These are phyloP conservation scores for Cytospora leucostoma DNA, from an alignment of 2,329 filamentous ascomycete species.

Conservation along the genomic window DNA sequence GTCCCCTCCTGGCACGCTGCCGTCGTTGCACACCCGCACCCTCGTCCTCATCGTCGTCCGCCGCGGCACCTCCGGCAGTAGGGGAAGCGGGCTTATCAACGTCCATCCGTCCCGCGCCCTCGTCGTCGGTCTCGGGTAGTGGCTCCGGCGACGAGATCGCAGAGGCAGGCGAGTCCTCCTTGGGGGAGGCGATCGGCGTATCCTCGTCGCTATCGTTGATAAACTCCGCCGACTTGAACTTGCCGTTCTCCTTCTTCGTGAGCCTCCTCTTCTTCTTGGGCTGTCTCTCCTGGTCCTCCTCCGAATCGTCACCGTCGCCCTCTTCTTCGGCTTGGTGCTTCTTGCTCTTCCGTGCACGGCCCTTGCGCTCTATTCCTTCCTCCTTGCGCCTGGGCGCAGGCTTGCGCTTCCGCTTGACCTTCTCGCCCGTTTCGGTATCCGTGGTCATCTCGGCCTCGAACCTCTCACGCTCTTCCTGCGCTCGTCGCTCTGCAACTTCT, in stretches of 20 bases:
- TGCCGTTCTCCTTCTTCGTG: slow-evolving; percentile 55
- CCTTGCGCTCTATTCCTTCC: slow-evolving; percentile 42
- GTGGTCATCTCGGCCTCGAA: slow-evolving; percentile 79
- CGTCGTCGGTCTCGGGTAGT: slow-evolving; percentile 35
- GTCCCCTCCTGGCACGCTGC: slow-evolving; percentile 49
- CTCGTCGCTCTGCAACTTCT: slow-evolving; percentile 68
- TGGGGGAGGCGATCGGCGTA: slow-evolving; percentile 34
- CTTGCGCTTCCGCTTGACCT: slow-evolving; percentile 76
- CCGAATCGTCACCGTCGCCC: slow-evolving; percentile 49
- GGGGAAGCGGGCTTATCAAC: slow-evolving; percentile 45
- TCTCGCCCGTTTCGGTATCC: slow-evolving; percentile 80
- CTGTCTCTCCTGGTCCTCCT: slow-evolving; percentile 52
- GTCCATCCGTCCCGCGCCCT: slow-evolving; percentile 52
- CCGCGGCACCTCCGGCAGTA: slow-evolving; percentile 16
- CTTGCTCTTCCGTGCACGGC: slow-evolving; percentile 54
- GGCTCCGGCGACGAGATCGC: slow-evolving; percentile 25
- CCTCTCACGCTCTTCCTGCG: slow-evolving; percentile 67
- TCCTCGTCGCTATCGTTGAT: slow-evolving; percentile 74
- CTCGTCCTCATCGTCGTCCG: slow-evolving; percentile 52
- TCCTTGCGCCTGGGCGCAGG: slow-evolving; percentile 38
- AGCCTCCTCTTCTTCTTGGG: slow-evolving; percentile 65
- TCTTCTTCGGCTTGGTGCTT: slow-evolving; percentile 51
- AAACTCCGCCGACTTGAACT: slow-evolving; percentile 85
- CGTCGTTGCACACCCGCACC: slow-evolving; percentile 44
- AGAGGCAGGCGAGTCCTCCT: slow-evolving; percentile 32